Base-by-base conservation (phyloP, 352 stramenopile genomes). In the Phytopythium chamaehyphon region DNA sequence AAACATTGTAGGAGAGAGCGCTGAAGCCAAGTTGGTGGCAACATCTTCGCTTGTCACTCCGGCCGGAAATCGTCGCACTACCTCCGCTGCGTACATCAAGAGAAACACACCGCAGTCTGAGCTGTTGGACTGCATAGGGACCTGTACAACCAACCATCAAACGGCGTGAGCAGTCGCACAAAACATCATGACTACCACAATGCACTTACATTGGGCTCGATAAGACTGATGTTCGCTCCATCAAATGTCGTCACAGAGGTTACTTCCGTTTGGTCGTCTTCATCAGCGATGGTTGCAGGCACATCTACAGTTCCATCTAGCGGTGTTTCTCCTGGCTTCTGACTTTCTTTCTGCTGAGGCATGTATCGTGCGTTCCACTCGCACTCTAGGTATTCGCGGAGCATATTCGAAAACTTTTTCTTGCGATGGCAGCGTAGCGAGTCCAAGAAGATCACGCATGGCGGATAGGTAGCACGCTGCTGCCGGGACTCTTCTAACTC, bases 351-450 rank as follows among this genome's bases (percentile, higher is more conserved):
- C 47, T 50, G 22, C 47, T 49, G 47, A 44, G 10, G 56, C 57
- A 24, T 58, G 26, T 62, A 75, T 1, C 67, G 53, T 36, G 54
- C 48, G 53, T 66, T 73, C 59, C 62, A 96, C 71, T 96, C 84
- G 53, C 64, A 78, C 56, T 90, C 93, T 16, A 97, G 62, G 79
- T 95, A 98, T 44, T 82, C 78, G 9, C 76, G 71, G 23, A 98
- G 62, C 47, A 89, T 81, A 19, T 60, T 76, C 6, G 72, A 72
- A 45, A 98, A 87, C 55, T 79, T 90, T 26, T 88, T 85, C 64
- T 97, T 97, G 47, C 73, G 81, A 60, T 98, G 95, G 54, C 88
- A 96, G n/a, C 82, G 85, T 39, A 98, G 73, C 39, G 93, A 98
- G 66, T 98, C 95, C 40, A 98, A 71, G 66, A 98, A 98, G 9